Evolutionary conservation across 495 filamentous ascomycete genomes (phyloP).

Genomic region (Penicillium desertorum): DNA sequence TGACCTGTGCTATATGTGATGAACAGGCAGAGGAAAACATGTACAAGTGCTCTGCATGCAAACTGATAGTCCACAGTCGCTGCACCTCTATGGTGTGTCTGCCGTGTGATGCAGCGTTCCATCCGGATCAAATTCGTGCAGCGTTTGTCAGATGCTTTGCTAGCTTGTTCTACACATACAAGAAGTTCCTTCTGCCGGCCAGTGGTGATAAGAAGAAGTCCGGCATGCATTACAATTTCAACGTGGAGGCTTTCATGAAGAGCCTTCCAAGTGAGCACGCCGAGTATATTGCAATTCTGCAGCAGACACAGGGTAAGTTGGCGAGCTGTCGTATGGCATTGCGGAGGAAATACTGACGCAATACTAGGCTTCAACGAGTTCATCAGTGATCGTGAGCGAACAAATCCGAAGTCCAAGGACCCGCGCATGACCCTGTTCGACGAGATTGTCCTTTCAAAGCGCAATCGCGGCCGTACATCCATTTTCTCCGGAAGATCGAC

Average conservation of each 20-base stretch:
- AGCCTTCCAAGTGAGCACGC: constrained; percentile 89
- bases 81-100: constrained; percentile 80
- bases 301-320: constrained; percentile 83
- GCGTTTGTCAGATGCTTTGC: constrained; percentile 94
- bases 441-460: constrained; percentile 91
- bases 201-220: constrained; percentile 79
- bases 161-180: constrained; percentile 92
- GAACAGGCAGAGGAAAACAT: constrained; percentile 87
- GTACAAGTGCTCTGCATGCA: constrained; percentile 81
- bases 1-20: constrained; percentile 81
- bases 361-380: constrained; percentile 87
- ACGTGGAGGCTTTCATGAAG: constrained; percentile 89
- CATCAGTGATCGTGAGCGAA: constrained; percentile 80
- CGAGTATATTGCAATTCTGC: constrained; percentile 82
- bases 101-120: constrained; percentile 87
- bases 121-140: constrained; percentile 83
- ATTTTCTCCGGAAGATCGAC: constrained; percentile 50
- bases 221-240: constrained; percentile 86
- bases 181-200: constrained; percentile 75
- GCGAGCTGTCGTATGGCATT: neutral
- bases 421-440: constrained; percentile 86
- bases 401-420: constrained; percentile 50
- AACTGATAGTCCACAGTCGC: constrained; percentile 71
- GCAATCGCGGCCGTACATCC: constrained; percentile 70
- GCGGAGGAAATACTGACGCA: constrained; percentile 4